Conservation (phyloP, 192 early-diverging fungal species). For the Coemansia reversa region DNA sequence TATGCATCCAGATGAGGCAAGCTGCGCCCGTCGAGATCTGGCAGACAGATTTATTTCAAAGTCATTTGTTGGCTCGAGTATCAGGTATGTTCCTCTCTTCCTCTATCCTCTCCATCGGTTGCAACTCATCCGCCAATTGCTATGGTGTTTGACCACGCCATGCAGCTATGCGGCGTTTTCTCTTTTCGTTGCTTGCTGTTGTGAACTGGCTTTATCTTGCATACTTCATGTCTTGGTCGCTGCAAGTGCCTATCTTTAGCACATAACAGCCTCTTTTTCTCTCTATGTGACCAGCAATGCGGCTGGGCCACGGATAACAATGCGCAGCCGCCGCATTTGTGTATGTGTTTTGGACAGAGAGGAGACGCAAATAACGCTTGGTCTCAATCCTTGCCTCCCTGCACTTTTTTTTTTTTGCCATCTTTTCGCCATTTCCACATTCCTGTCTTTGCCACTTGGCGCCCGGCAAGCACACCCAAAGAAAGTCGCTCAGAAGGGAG, state of each 20-base stretch:
- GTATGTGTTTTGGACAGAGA: not conserved
- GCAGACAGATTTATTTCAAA: slow-evolving; percentile 40
- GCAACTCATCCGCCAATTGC: not conserved
- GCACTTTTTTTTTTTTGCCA: not conserved
- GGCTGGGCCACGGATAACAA: slow-evolving; percentile 1
- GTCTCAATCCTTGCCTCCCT: not conserved
- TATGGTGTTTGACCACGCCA: not conserved
- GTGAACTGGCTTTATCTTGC: slow-evolving; percentile 1
- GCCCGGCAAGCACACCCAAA: slow-evolving; percentile 4
- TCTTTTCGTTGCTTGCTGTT: not conserved
- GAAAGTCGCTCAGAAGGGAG: not conserved
- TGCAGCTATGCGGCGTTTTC: not conserved
- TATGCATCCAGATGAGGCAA: slow-evolving; percentile 54
- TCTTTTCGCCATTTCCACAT: not conserved
- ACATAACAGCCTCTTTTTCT: not conserved
- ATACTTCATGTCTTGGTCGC: not conserved
- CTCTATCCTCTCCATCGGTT: not conserved
- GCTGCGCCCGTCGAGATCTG: slow-evolving; percentile 48
- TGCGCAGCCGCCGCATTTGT: not conserved
- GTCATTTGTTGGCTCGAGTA: slow-evolving; percentile 43
- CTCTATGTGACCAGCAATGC: not conserved
- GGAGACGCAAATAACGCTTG: not conserved
- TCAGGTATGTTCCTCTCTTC: slow-evolving; percentile 34
- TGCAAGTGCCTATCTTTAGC: not conserved
- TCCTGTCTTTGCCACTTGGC: not conserved